Evolutionary conservation across 2,329 filamentous ascomycete species (phyloP).

Genomic region (Ophiostoma ulmi): DNA sequence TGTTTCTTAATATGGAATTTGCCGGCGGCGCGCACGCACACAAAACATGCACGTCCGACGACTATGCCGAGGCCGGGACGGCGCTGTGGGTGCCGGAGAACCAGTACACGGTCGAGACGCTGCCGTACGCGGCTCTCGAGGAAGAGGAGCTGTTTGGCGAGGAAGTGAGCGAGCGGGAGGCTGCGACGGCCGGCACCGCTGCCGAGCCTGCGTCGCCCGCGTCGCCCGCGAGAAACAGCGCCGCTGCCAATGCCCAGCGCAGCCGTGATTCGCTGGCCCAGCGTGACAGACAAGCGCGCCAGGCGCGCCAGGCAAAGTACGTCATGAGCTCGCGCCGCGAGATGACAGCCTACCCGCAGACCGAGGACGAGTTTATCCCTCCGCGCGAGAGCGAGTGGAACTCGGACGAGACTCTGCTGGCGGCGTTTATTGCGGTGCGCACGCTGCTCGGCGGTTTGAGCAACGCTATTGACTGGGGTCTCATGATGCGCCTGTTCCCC

Average conservation of each 20-base stretch:
- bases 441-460: conserved; percentile 57
- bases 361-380: conserved; percentile 34
- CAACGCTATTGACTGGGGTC: conserved; percentile 55
- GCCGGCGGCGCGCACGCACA: conserved; percentile 7
- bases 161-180: neutral
- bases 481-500: conserved; percentile 53
- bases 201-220: neutral
- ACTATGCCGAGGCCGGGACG: conserved; percentile 25
- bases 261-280: neutral
- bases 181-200: neutral
- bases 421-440: conserved; percentile 54
- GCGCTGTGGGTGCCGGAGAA: conserved; percentile 38
- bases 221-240: neutral
- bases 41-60: conserved; percentile 18
- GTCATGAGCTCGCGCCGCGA: conserved; percentile 33
- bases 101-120: conserved; percentile 39
- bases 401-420: conserved; percentile 44
- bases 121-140: conserved; percentile 40
- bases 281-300: conserved; percentile 17
- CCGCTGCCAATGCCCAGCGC: neutral
- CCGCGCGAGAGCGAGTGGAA: conserved; percentile 37
- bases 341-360: conserved; percentile 34
- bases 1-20: conserved; percentile 38
- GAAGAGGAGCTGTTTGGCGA: conserved; percentile 15
- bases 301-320: conserved; percentile 26